Conservation (phyloP, 2,329 filamentous ascomycete genomes). For the Trichoderma aggressivum region DNA sequence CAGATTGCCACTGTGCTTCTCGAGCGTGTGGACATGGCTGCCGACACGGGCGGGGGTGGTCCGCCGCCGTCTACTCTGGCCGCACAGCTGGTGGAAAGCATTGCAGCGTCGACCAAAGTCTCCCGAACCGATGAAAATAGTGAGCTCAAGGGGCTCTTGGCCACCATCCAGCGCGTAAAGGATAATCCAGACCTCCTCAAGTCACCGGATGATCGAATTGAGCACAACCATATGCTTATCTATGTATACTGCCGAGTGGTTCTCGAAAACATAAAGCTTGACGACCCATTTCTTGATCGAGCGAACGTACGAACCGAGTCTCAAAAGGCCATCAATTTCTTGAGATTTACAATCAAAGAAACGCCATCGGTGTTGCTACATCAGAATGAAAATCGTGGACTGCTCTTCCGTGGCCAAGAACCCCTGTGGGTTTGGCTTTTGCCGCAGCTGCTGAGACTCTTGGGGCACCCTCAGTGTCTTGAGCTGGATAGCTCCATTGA, state of each 20-base stretch:
- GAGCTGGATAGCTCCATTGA: conserved; percentile 51
- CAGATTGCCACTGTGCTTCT: conserved; percentile 23
- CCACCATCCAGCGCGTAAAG: conserved; percentile 53
- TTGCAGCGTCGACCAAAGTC: conserved; percentile 61
- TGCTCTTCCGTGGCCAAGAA: conserved; percentile 54
- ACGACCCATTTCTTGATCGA: conserved; percentile 64
- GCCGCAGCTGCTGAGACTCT: conserved; percentile 54
- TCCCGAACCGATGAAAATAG: conserved; percentile 64
- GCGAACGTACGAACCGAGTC: conserved; percentile 57
- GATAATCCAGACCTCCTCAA: conserved; percentile 54
- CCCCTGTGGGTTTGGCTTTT: conserved; percentile 65
- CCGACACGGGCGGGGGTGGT: conserved; percentile 22
- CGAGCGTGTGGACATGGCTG: conserved; percentile 20
- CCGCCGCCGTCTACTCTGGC: conserved; percentile 77
- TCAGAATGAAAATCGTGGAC: conserved; percentile 37
- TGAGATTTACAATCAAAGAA: conserved; percentile 70
- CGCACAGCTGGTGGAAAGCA: conserved; percentile 80
- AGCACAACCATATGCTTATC: conserved; percentile 80
- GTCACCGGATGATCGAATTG: conserved; percentile 61
- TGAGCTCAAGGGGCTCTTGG: conserved; percentile 69
- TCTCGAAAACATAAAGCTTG: conserved; percentile 63
- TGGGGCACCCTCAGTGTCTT: conserved; percentile 50
- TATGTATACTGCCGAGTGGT: conserved; percentile 80
- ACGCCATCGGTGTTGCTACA: conserved; percentile 65
- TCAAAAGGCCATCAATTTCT: conserved; percentile 71